Evolutionary conservation across 495 filamentous ascomycete species (phyloP), one percentile per base, ranked within the genome.

Genomic region (Geopyxis carbonaria): DNA sequence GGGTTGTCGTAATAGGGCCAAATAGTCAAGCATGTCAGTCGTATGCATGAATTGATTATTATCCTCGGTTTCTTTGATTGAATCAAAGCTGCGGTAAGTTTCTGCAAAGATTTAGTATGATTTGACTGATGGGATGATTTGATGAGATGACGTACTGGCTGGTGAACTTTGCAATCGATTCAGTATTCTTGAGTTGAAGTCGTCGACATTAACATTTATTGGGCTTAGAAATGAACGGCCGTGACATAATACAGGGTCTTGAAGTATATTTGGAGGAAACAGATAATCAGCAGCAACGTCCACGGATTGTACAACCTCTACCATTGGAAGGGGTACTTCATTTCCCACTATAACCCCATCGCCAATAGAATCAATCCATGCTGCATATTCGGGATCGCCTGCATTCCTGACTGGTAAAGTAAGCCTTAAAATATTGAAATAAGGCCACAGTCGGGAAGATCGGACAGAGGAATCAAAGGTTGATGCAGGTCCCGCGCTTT

Each of bases 121-220:
- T 20, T 28, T 15, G 22, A 18, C 14, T 24, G 3, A 22, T 0
- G 19, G 2, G 1, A 25, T 11, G 22, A 29, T 8, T 37, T 28
- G 14, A 5, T 19, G 22, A 20, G 38, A 9, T 25, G 16, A 44
- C 41, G 22, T 25, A 39, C 42, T n/a, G 13, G n/a, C n/a, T n/a
- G n/a, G n/a, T n/a, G n/a, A n/a, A 1, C 11, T 21, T 10, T 18
- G 20, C 0, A 45, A 11, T 10, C 20, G n/a, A 11, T 30, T 10
- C n/a, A 45, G 15, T 16, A 45, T 40, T 4, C 7, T 5, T 8
- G 21, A 14, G 13, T 40, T 45, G 19, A 45, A 45, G 15, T 40
- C 35, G 23, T 45, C 35, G 16, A 45, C 42, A 40, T 31, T 8
- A 11, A 22, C 14, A 40, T 45, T 45, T 9, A 45, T 13, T 14